Percentiles rank a stretch among this genome's conserved stretches.
Evolutionary conservation across 192 early-diverging fungal genomes (phyloP).

Genomic region (Umbelopsis vinacea): DNA sequence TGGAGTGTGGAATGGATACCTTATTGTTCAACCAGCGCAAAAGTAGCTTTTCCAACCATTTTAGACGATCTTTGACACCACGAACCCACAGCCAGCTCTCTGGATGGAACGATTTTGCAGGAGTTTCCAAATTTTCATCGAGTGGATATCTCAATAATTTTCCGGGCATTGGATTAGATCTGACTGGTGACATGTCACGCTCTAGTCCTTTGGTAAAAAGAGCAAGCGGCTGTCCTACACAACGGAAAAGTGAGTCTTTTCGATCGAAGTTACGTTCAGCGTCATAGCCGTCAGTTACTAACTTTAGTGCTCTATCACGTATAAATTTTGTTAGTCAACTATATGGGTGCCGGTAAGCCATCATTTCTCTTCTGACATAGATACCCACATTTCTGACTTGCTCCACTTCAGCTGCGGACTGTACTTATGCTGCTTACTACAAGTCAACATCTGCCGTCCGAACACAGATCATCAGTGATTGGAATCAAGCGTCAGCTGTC

Average conservation of each 20-base stretch:
- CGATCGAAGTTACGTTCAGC: not conserved
- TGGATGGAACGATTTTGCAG: slow-evolving; percentile 4
- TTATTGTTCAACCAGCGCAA: slow-evolving; percentile 15
- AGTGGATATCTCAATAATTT: not conserved
- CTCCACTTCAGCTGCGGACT: slow-evolving; percentile 62
- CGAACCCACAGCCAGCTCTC: not conserved
- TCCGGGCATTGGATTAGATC: not conserved
- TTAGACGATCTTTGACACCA: not conserved
- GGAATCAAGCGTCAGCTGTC: slow-evolving; percentile 79
- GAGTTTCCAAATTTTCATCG: not conserved
- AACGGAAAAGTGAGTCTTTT: slow-evolving; percentile 5
- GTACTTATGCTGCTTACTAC: slow-evolving; percentile 66
- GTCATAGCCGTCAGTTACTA: not conserved
- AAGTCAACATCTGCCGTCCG: slow-evolving; percentile 58
- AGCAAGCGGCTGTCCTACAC: slow-evolving; percentile 17
- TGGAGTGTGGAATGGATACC: slow-evolving; percentile 32
- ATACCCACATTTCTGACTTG: no score
- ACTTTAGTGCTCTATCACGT: not conserved
- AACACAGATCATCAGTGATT: slow-evolving; percentile 79
- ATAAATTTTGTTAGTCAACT: slow-evolving; percentile 28
- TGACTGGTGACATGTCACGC: not conserved
- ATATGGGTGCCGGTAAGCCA: slow-evolving; percentile 42
- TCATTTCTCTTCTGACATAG: not conserved
- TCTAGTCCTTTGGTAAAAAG: not conserved
- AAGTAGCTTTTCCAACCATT: not conserved